These are phyloP conservation scores for Hypoxylon sp. DNA, from an alignment of 2,329 filamentous ascomycete genomes.

Conservation along the genomic window DNA sequence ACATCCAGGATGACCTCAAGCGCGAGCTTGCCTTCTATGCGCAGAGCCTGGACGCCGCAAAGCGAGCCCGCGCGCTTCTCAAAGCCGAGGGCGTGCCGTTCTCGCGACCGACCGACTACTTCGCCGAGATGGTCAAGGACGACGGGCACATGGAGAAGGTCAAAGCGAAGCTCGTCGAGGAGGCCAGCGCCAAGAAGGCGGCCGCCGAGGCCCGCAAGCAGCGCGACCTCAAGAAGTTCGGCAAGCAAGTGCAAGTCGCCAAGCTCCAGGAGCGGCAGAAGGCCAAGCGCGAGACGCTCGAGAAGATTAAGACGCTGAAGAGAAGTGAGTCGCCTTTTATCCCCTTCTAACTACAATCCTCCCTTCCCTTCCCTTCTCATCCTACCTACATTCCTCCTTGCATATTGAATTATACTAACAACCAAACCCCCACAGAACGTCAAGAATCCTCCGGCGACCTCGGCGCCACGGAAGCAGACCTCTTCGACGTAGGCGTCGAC, in stretches of 20 bases:
- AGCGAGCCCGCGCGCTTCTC: conserved; percentile 79
- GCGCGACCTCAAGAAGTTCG: conserved; percentile 98
- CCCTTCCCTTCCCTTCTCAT: not conserved
- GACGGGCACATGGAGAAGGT: conserved; percentile 99
- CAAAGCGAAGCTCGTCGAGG: conserved; percentile 91
- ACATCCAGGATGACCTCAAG: conserved; percentile 91
- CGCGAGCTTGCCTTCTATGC: conserved; percentile 95
- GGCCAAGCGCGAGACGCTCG: conserved; percentile 91
- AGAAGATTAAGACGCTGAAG: conserved; percentile 96
- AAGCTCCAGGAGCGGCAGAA: conserved; percentile 95
- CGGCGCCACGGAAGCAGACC: conserved; percentile 82
- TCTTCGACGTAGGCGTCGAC: conserved; percentile 93
- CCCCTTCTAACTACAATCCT: not conserved
- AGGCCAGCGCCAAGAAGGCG: conserved; percentile 93
- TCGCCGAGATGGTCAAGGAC: conserved; percentile 98
- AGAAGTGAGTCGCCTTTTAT: conserved; percentile 78
- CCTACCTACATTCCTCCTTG: not conserved
- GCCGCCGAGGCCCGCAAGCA: conserved; percentile 90
- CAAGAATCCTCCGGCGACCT: conserved; percentile 75
- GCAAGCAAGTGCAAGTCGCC: conserved; percentile 96
- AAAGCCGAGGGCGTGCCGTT: conserved; percentile 89
- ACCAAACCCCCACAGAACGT: conserved; percentile 75
- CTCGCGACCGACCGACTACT: conserved; percentile 92
- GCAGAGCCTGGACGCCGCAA: conserved; percentile 85
- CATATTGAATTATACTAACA: conserved; percentile 42